Evolutionary conservation across 345 rosid genomes (phyloP), one percentile per base, ranked within the genome.

Genomic region (Gossypium arboreum): DNA sequence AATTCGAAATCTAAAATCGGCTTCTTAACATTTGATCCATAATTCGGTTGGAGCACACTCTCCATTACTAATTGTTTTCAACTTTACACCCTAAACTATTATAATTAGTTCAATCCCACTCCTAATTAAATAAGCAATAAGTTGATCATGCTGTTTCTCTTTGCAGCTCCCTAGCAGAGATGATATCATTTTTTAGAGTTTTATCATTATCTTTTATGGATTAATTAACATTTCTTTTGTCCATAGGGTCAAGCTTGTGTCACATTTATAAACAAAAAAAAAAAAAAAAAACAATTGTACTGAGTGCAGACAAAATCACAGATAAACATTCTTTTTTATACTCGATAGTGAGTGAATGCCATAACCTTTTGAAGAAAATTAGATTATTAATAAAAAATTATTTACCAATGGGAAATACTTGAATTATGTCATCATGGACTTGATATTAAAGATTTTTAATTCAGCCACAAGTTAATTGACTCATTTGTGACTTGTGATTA

Each of bases 251-350:
- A 63, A 63, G 68, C 72, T 68, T 51, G 24, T 27, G 59, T 51
- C 45, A 43, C 45, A 27, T 51, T 68, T 34, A 4, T 34, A 4
- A 34, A 34, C 39, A 4, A 34, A 57, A 3, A 9, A 56, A 18
- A 55, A n/a, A n/a, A n/a, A 10, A 18, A 56, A 50, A 29, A 68
- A 20, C 11, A 18, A 18, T 27, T 48, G 57, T 27, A 9, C 9
- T 48, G 44, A 68, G 8, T 15, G 73, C 59, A 50, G 24, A 69
- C 73, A 69, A 50, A 69, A 69, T 50, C 45, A 69, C 24, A 69
- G 45, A 27, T 68, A 50, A 69, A 51, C 73, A 4, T 69, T 25
- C 24, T 51, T 58, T 68, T 43, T 8, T 47, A 45, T 47, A 39
- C 2, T 47, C 48, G 20, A 22, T 47, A 24, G 47, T 45, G 71